Evolutionary conservation across 768 basidiomycete species (phyloP).

Genomic region (Suillus subalutaceus): DNA sequence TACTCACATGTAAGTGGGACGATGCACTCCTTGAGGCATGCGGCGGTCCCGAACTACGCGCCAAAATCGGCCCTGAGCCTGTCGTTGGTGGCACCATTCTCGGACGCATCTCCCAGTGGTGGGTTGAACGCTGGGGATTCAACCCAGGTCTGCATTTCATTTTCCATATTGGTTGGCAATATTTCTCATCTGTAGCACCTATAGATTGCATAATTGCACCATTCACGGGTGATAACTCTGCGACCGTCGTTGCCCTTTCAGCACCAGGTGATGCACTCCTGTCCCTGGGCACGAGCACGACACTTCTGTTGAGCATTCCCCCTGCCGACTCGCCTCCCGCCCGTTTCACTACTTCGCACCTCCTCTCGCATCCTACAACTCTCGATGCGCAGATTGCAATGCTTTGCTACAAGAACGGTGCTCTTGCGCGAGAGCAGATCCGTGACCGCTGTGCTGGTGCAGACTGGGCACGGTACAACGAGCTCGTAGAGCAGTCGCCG

Average conservation of each 20-base stretch:
- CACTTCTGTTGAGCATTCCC: constrained; percentile 78
- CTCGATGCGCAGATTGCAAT: constrained; percentile 75
- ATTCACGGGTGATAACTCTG: constrained; percentile 91
- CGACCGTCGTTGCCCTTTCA: constrained; percentile 74
- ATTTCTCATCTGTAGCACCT: background rate
- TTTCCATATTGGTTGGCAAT: background rate
- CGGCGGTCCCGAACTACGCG: constrained; percentile 65
- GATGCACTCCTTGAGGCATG: constrained; percentile 64
- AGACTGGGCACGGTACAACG: constrained; percentile 73
- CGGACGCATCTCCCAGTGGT: constrained; percentile 69
- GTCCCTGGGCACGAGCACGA: constrained; percentile 88
- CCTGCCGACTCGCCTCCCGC: constrained; percentile 64
- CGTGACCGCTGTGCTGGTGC: constrained; percentile 63
- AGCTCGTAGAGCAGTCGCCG: constrained; percentile 54
- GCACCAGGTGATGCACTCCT: constrained; percentile 82
- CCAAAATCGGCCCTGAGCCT: constrained; percentile 77
- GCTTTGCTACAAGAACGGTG: constrained; percentile 92
- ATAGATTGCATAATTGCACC: constrained; percentile 78
- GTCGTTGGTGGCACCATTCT: constrained; percentile 70
- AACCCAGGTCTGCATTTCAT: constrained; percentile 48
- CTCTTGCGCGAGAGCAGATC: constrained; percentile 77
- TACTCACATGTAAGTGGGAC: constrained; percentile 76
- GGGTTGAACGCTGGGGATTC: constrained; percentile 78
- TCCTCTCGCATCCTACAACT: constrained; percentile 72
- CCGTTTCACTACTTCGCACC: constrained; percentile 74